Conservation (phyloP, 805 yeast species). For the Ogataea ganodermae region DNA sequence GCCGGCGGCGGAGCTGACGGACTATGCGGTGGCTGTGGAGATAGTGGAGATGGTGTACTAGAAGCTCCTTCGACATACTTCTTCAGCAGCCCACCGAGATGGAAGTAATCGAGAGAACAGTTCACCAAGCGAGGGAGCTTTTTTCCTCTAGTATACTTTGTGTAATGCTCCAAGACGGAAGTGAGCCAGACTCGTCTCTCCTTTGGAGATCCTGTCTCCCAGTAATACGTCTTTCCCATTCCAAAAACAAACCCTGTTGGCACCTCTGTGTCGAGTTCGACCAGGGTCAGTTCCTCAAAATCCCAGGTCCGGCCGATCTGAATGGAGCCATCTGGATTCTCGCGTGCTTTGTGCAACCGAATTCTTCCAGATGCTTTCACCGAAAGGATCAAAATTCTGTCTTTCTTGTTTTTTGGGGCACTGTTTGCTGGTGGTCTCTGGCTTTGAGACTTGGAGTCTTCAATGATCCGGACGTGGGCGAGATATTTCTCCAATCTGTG, state of each 20-base stretch:
- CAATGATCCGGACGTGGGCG: conserved; percentile 75
- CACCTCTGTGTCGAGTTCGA: conserved; percentile 55
- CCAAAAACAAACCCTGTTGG: conserved; percentile 59
- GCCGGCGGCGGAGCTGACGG: conserved; percentile 9
- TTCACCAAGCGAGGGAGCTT: conserved; percentile 51
- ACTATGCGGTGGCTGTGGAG: conserved; percentile 1
- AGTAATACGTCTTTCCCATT: conserved; percentile 79
- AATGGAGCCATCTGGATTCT: conserved; percentile 66
- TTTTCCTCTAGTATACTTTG: conserved; percentile 56
- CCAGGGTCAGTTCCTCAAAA: conserved; percentile 61
- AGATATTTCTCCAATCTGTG: conserved; percentile 58
- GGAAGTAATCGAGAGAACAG: conserved; percentile 44
- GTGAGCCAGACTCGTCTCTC: conserved; percentile 62
- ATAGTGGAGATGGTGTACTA: not conserved
- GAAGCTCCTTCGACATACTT: conserved; percentile 5
- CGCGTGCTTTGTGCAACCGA: conserved; percentile 82
- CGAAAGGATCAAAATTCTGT: conserved; percentile 61
- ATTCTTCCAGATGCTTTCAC: conserved; percentile 67
- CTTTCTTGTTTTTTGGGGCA: conserved; percentile 52
- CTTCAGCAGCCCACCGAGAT: conserved; percentile 25
- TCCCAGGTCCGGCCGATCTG: conserved; percentile 96
- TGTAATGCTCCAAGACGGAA: conserved; percentile 52
- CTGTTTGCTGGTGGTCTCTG: conserved; percentile 64
- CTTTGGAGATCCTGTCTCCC: conserved; percentile 65
- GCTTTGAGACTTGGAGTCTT: conserved; percentile 70